Percentiles rank a stretch among this genome's conserved stretches.
Evolutionary conservation across 23 red algal genomes (phyloP).

Genomic region (Gracilaria domingensis): DNA sequence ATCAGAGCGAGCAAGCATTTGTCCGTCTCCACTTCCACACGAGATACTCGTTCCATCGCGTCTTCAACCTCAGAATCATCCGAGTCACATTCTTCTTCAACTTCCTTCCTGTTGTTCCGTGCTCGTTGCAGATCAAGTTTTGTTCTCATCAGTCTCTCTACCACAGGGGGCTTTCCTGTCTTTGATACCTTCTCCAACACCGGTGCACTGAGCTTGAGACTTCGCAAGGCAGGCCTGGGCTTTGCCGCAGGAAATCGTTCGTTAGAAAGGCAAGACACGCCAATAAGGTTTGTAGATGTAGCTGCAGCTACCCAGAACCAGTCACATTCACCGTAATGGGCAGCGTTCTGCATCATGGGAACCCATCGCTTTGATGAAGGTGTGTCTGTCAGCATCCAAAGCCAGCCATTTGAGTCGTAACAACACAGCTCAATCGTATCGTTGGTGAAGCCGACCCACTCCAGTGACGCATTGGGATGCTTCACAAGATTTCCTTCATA

Average conservation of each 20-base stretch:
- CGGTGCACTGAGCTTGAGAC: conserved; percentile 36
- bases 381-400: conserved; percentile 63
- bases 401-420: conserved; percentile 68
- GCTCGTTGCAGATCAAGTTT: conserved; percentile 53
- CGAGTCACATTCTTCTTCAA: conserved; percentile 53
- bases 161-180: conserved; percentile 42
- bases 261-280: conserved; percentile 48
- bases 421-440: conserved; percentile 51
- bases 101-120: conserved; percentile 24
- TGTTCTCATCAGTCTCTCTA: conserved; percentile 44
- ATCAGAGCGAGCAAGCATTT: conserved; percentile 83
- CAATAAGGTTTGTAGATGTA: conserved; percentile 38
- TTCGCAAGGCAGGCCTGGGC: conserved; percentile 50
- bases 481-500: conserved; percentile 31
- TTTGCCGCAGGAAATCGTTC: conserved; percentile 52
- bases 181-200: conserved; percentile 45
- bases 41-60: conserved; percentile 31
- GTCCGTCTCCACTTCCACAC: conserved; percentile 63
- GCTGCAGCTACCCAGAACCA: conserved; percentile 71
- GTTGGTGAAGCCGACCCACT: conserved; percentile 78
- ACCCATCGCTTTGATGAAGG: conserved; percentile 39
- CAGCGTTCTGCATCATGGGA: conserved; percentile 62
- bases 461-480: conserved; percentile 42
- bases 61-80: conserved; percentile 62
- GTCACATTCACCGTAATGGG: conserved; percentile 46